phyloP scores from a whole-genome alignment of 2,329 filamentous ascomycete species.

The Ophiostoma ulmi region DNA sequence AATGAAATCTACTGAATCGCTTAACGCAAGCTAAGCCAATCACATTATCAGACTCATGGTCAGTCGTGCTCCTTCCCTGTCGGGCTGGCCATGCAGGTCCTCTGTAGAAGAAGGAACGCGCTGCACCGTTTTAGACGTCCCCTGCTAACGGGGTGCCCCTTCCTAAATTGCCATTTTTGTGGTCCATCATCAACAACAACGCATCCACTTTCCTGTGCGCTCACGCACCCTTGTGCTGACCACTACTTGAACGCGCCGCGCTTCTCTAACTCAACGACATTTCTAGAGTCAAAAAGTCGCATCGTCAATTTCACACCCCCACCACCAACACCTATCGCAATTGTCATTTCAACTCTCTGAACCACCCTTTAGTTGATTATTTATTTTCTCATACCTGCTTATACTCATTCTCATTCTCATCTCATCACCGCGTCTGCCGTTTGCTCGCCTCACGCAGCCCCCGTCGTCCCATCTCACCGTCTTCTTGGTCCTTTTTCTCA shows the following conservation, averaged over 20 bases:
- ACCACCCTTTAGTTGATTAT: not conserved
- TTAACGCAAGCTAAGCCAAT: slow-evolving; percentile 5
- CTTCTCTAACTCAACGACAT: not conserved
- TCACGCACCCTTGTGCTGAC: not conserved
- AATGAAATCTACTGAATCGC: not conserved
- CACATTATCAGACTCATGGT: not conserved
- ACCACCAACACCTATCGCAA: not conserved
- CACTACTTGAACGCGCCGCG: slow-evolving; percentile 12
- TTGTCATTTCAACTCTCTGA: not conserved
- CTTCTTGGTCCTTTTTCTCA: not conserved
- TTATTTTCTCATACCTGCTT: not conserved
- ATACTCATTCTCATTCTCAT: not conserved
- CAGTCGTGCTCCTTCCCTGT: not conserved
- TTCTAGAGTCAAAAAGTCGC: not conserved
- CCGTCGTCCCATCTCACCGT: not conserved
- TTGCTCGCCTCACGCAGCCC: not conserved
- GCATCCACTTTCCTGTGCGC: not conserved
- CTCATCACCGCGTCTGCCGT: not conserved
- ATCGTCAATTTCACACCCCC: not conserved
- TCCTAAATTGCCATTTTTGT: not conserved
- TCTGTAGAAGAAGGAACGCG: not conserved
- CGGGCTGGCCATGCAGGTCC: not conserved
- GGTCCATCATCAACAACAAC: slow-evolving; percentile 2
- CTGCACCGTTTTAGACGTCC: slow-evolving; percentile 1
- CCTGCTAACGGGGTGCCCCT: not conserved